Percentiles rank a stretch among this genome's conserved stretches.
Evolutionary conservation across 2,329 filamentous ascomycete species (phyloP).

Genomic region (Cercospora zeae-maydis): DNA sequence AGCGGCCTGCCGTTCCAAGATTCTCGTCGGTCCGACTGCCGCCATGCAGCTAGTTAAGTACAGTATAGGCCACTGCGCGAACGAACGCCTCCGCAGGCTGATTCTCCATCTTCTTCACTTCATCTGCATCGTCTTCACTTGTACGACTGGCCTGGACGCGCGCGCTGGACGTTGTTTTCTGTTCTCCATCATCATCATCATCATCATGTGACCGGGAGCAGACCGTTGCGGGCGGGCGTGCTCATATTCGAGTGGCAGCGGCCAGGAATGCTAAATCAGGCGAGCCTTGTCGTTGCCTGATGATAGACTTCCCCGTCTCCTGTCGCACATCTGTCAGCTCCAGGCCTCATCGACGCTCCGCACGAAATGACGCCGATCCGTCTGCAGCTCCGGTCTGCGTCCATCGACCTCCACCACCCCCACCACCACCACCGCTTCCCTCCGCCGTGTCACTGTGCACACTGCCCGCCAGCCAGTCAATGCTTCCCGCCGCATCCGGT

Average conservation of each 20-base stretch:
- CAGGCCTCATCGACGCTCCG: not conserved
- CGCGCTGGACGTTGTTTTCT: not conserved
- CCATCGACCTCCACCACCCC: not conserved
- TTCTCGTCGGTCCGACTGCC: constrained; percentile 2
- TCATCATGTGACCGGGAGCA: not conserved
- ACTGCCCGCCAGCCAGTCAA: not conserved
- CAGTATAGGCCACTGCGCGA: not conserved
- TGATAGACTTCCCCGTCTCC: constrained; percentile 1
- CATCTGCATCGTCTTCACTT: not conserved
- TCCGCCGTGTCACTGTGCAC: not conserved
- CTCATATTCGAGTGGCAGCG: not conserved
- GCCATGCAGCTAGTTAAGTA: not conserved
- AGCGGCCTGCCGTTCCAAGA: not conserved
- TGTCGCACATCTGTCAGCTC: not conserved
- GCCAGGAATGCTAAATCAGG: not conserved
- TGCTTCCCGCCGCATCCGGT: constrained; percentile 3
- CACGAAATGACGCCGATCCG: not conserved
- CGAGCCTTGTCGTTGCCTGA: not conserved
- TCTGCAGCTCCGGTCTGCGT: not conserved
- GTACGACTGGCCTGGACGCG: no score
- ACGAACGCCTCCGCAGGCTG: not conserved
- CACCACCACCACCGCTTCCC: not conserved
- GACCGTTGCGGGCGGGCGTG: not conserved
- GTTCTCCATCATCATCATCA: not conserved
- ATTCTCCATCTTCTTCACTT: not conserved